phyloP scores from a whole-genome alignment of 2,329 filamentous ascomycete species.

The Sporothrix sp. region DNA sequence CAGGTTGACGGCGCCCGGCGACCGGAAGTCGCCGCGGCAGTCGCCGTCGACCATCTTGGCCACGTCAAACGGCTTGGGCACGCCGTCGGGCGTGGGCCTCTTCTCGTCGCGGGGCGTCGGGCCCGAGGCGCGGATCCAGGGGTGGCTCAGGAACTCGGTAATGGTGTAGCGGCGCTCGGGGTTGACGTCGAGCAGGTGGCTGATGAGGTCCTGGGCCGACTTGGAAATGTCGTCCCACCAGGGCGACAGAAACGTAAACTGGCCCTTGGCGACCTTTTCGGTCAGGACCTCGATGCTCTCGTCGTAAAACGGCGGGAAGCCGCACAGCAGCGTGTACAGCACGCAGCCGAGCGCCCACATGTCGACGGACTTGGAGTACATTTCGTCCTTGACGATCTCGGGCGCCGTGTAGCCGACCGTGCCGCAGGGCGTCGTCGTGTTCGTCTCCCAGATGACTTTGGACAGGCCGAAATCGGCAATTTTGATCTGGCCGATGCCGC shows the following conservation, averaged over 20 bases:
- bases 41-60: slow-evolving; percentile 46
- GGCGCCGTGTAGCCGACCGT: slow-evolving; percentile 97
- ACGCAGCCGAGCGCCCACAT: slow-evolving; percentile 99
- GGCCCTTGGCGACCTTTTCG: slow-evolving; percentile 91
- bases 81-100: slow-evolving; percentile 34
- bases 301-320: slow-evolving; percentile 97
- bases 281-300: slow-evolving; percentile 95
- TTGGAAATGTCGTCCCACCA: slow-evolving; percentile 99
- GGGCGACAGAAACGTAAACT: slow-evolving; percentile 94
- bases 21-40: slow-evolving; percentile 82
- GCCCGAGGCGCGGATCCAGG: slow-evolving; percentile 70
- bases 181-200: slow-evolving; percentile 86
- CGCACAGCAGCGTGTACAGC: slow-evolving; percentile 90
- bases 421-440: slow-evolving; percentile 98
- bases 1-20: slow-evolving; percentile 86
- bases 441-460: slow-evolving; percentile 95
- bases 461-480: slow-evolving; percentile 96
- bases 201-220: slow-evolving; percentile 85
- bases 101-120: slow-evolving; percentile 50
- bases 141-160: slow-evolving; percentile 83
- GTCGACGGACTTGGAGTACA: slow-evolving; percentile 96
- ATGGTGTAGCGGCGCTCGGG: slow-evolving; percentile 94
- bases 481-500: slow-evolving; percentile 91
- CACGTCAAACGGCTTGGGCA: slow-evolving; percentile 49
- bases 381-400: slow-evolving; percentile 97